A percentile compares a stretch with the other conserved stretches of the same genome.
Conservation (phyloP, 1,139 yeast genomes). For the Blastobotrys petasosporus region DNA sequence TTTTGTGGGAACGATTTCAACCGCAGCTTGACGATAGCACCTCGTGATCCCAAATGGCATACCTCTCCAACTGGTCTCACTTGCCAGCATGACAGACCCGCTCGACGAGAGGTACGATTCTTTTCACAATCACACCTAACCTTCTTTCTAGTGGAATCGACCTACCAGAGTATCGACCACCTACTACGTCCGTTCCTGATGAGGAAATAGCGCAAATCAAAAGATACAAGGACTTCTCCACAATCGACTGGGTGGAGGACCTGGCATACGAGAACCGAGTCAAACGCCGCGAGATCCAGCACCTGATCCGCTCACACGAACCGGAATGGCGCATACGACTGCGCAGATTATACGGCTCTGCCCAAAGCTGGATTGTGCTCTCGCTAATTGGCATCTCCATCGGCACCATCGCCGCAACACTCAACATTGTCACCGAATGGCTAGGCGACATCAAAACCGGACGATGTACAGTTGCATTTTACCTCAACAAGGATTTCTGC, state of each 20-base stretch:
- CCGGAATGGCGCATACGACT: conserved; percentile 17
- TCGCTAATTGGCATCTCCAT: conserved; percentile 68
- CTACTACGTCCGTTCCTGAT: conserved; percentile 1
- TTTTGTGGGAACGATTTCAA: too few relatives aligned
- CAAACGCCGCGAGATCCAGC: conserved; percentile 27
- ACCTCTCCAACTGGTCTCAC: too few relatives aligned
- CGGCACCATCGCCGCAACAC: conserved; percentile 75
- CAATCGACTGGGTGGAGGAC: conserved; percentile 81
- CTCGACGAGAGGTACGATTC: too few relatives aligned
- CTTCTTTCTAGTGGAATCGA: too few relatives aligned
- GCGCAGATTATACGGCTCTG: conserved; percentile 40
- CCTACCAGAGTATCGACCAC: too few relatives aligned
- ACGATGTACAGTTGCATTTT: conserved; percentile 62
- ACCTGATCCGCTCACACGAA: conserved; percentile 19
- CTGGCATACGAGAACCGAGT: conserved; percentile 50
- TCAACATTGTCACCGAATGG: conserved; percentile 81
- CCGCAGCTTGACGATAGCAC: too few relatives aligned
- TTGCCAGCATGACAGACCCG: too few relatives aligned
- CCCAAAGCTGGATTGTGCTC: conserved; percentile 69
- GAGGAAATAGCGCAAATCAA: conserved; percentile 33
- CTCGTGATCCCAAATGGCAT: too few relatives aligned
- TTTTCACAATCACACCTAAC: too few relatives aligned
- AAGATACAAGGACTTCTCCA: conserved; percentile 35
- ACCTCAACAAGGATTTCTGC: conserved; percentile 71
- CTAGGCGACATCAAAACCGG: conserved; percentile 77